A percentile compares a stretch with the other conserved stretches of the same genome.
phyloP scores from a whole-genome alignment of 768 basidiomycete species.

The Saitozyma podzolica region DNA sequence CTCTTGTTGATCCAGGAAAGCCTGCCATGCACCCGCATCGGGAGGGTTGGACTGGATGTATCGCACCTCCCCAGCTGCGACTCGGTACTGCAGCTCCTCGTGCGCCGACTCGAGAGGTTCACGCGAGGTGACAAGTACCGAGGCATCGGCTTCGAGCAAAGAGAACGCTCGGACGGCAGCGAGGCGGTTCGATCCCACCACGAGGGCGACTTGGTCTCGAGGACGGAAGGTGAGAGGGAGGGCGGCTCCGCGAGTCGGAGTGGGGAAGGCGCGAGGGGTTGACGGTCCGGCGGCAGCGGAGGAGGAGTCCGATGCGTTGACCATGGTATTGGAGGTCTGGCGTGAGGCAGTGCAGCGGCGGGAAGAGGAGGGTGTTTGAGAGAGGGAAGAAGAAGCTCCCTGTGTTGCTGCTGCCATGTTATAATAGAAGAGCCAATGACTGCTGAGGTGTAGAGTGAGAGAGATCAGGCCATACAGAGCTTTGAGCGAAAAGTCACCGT shows the following conservation, averaged over 20 bases:
- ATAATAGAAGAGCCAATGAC: no score
- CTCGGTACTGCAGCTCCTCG: conserved; percentile 71
- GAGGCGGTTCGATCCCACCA: conserved; percentile 75
- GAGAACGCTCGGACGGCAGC: conserved; percentile 82
- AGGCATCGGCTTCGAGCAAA: conserved; percentile 74
- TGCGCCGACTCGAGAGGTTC: conserved; percentile 61
- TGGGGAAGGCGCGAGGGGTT: conserved; percentile 4
- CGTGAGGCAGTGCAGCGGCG: no score
- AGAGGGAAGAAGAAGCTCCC: no score
- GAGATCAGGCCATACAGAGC: no score
- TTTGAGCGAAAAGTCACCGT: no score
- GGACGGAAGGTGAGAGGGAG: conserved; percentile 49
- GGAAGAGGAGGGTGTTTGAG: no score
- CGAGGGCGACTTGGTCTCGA: conserved; percentile 57
- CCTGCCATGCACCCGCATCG: conserved; percentile 57
- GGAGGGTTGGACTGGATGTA: conserved; percentile 52
- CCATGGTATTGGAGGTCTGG: background rate
- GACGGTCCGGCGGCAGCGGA: background rate
- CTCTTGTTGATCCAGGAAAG: conserved; percentile 54
- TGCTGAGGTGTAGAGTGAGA: no score
- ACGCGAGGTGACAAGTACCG: conserved; percentile 63
- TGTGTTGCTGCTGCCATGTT: no score
- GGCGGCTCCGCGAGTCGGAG: conserved; percentile 26
- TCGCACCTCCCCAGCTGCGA: conserved; percentile 59
- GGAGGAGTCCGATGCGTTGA: background rate